Evolutionary conservation across 331 rosid species (phyloP), one percentile per base, ranked within the genome.

Genomic region (Dryas integrifolia): DNA sequence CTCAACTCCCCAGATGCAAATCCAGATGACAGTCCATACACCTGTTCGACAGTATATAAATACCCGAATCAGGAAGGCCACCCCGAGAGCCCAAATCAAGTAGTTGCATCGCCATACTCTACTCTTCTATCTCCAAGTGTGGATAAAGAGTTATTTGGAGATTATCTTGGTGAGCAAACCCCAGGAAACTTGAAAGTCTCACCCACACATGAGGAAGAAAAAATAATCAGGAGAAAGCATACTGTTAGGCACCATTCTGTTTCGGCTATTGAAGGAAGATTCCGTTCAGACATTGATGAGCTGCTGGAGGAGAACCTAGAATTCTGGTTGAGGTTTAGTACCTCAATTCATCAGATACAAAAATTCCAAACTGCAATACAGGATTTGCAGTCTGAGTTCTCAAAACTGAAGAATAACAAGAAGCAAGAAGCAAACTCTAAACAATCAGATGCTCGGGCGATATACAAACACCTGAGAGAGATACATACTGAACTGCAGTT

Each of bases 301-400:
- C 76, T 89, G 24, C 83, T 89, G 51, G 96, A 92, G 77, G 90
- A 79, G 80, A 91, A 92, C 80, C 82, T 95, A 11, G 97, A 92
- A 78, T 92, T 92, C 74, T 95, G 98, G 99, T 67, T 95, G 81
- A 88, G 96, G 70, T 92, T 88, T 35, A 89, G 98, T 86, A 87
- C 96, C 3, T 76, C 96, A 7, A 77, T 94, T 78, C 97, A 95
- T 64, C 98, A 92, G 86, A 84, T 90, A 72, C 96, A 87, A 14
- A 87, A 88, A 76, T 89, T 92, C 72, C 93, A 89, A 55, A 76
- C 82, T 47, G 82, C 90, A 1, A 79, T 92, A 62, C 84, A 86
- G 18, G 99, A 91, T 80, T 75, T 95, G 60, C 90, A 82, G 35
- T 65, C 57, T 16, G 96, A 95, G 71, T 30, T 89, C 41, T 9